Conservation (phyloP, 768 basidiomycete species). For the Galerina marginata region DNA sequence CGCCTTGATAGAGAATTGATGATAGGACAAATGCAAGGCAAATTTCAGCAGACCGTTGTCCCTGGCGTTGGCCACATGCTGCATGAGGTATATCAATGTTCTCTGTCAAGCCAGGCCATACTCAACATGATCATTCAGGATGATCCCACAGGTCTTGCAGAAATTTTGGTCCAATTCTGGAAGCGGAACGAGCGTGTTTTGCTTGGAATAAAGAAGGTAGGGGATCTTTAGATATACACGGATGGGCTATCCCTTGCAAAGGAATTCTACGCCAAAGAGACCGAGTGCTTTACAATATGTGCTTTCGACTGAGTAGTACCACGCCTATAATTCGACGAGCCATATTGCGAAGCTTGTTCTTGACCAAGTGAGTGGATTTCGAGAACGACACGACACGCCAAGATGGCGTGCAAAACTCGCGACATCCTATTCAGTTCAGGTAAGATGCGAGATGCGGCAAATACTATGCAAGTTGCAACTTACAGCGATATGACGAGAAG, state of each 20-base stretch:
- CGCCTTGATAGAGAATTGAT: slow-evolving; percentile 91
- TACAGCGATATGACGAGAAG: slow-evolving; percentile 22
- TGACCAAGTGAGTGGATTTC: slow-evolving; percentile 15
- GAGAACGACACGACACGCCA: slow-evolving; percentile 24
- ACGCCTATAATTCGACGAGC: too few species aligned
- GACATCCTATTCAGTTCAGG: slow-evolving; percentile 11
- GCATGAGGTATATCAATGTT: slow-evolving; percentile 71
- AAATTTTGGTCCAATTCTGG: slow-evolving; percentile 90
- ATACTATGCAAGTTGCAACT: not conserved
- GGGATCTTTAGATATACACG: slow-evolving; percentile 41
- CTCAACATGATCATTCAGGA: slow-evolving; percentile 57
- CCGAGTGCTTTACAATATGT: not conserved
- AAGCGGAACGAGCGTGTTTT: slow-evolving; percentile 79
- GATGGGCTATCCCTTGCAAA: not conserved
- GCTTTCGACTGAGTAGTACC: not conserved
- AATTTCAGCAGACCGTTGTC: slow-evolving; percentile 93
- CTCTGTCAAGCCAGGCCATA: not conserved
- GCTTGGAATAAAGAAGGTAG: slow-evolving; percentile 64
- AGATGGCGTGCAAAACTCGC: slow-evolving; percentile 23
- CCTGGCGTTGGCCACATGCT: slow-evolving; percentile 91
- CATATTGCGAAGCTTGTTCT: too few species aligned
- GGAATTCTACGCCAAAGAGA: too few species aligned
- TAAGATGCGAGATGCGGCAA: too few species aligned
- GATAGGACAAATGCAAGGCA: slow-evolving; percentile 97
- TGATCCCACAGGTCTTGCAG: slow-evolving; percentile 80